Evolutionary conservation across 768 basidiomycete species (phyloP).

Genomic region (Gymnopilus dilepis): DNA sequence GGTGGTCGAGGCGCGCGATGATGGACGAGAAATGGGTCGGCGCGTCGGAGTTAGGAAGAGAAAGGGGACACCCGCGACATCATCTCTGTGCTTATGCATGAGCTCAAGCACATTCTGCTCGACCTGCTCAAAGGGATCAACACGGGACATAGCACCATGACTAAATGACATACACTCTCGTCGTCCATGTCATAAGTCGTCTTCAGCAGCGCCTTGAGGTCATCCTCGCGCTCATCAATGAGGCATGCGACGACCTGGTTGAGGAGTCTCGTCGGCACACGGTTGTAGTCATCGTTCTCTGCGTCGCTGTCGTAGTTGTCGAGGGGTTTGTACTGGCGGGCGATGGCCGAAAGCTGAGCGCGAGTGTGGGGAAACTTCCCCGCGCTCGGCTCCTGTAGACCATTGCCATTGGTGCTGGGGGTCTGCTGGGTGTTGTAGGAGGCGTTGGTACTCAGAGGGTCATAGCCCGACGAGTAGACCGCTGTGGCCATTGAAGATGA

Average conservation of each 20-base stretch:
- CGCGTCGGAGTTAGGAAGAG: constrained; percentile 81
- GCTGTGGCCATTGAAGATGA: constrained; percentile 7
- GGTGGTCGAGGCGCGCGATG: constrained; percentile 77
- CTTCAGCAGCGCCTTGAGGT: constrained; percentile 78
- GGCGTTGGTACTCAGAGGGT: constrained; percentile 27
- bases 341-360: constrained; percentile 77
- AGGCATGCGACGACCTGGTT: constrained; percentile 73
- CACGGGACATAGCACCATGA: constrained; percentile 3
- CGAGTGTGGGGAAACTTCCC: constrained; percentile 81
- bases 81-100: constrained; percentile 95
- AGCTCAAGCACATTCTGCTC: constrained; percentile 91
- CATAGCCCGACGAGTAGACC: constrained; percentile 12
- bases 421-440: constrained; percentile 10
- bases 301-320: constrained; percentile 63
- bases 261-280: constrained; percentile 68
- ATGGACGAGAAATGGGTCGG: constrained; percentile 80
- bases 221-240: constrained; percentile 85
- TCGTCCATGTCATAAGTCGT: constrained; percentile 71
- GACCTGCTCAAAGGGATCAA: constrained; percentile 48
- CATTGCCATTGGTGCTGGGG: neutral
- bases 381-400: constrained; percentile 22
- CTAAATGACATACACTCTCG: constrained; percentile 57
- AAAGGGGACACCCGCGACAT: constrained; percentile 82
- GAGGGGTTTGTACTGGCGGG: constrained; percentile 69
- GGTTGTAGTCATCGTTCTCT: constrained; percentile 55